Conservation (phyloP, 441 rosid species). For the Adansonia madagascariensis region DNA sequence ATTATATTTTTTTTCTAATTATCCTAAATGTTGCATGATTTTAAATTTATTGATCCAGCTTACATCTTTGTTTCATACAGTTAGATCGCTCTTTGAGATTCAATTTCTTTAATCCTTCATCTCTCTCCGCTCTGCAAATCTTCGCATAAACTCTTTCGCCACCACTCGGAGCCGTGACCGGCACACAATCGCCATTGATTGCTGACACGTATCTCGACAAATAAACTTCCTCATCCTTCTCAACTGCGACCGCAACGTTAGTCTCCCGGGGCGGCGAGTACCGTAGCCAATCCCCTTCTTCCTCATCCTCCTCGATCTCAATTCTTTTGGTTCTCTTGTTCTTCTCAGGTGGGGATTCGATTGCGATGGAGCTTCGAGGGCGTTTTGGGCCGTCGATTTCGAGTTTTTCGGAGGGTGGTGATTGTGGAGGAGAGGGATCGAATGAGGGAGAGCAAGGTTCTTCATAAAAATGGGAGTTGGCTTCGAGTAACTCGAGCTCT, state of each 20-base stretch:
- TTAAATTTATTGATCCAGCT: background rate
- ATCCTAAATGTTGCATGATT: background rate
- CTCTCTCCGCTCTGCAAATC: constrained; percentile 55
- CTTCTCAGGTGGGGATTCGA: constrained; percentile 37
- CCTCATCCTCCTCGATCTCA: constrained; percentile 14
- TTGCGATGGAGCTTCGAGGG: constrained; percentile 36
- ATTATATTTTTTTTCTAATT: background rate
- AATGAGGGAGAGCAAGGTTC: constrained; percentile 42
- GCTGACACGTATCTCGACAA: constrained; percentile 70
- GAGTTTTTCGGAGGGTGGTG: constrained; percentile 30
- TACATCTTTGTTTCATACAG: constrained; percentile 41
- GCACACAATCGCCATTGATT: constrained; percentile 83
- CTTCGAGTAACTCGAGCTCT: constrained; percentile 94
- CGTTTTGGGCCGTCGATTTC: constrained; percentile 55
- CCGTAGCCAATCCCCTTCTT: constrained; percentile 70
- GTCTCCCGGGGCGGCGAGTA: constrained; percentile 50
- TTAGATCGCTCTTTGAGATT: constrained; percentile 45
- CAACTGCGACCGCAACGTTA: constrained; percentile 37
- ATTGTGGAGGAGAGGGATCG: constrained; percentile 31
- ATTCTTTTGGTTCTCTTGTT: constrained; percentile 58
- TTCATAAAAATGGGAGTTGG: constrained; percentile 55
- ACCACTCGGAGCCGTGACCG: constrained; percentile 80
- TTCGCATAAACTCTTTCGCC: constrained; percentile 91
- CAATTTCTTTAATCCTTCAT: constrained; percentile 47
- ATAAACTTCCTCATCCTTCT: constrained; percentile 48